These are phyloP conservation scores for Lagenidium giganteum DNA, from an alignment of 352 stramenopile genomes.

Conservation along the genomic window DNA sequence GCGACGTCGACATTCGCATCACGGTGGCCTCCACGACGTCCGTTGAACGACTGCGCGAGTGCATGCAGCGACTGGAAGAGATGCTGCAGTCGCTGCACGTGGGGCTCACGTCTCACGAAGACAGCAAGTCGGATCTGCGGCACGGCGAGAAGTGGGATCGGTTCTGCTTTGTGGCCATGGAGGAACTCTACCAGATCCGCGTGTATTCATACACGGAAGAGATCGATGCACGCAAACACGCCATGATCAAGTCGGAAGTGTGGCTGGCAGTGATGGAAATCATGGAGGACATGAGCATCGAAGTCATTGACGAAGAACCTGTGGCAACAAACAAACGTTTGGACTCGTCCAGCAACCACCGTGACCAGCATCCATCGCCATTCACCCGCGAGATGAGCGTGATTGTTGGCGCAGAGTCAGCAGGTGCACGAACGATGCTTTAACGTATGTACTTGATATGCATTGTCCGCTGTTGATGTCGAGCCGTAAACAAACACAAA, in stretches of 20 bases:
- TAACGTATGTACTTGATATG: constrained; percentile 12
- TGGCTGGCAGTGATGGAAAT: constrained; percentile 87
- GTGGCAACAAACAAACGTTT: constrained; percentile 4
- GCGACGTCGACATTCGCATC: constrained; percentile 73
- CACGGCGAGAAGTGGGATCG: constrained; percentile 79
- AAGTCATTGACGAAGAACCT: constrained; percentile 36
- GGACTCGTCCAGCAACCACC: constrained; percentile 14
- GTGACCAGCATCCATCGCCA: constrained; percentile 10
- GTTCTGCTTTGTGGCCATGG: constrained; percentile 86
- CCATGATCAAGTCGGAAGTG: constrained; percentile 86
- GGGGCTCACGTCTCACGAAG: constrained; percentile 81
- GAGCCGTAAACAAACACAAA: too few species aligned
- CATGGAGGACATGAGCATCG: constrained; percentile 75
- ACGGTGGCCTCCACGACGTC: constrained; percentile 48
- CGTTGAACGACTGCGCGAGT: constrained; percentile 54
- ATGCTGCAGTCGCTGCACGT: constrained; percentile 86
- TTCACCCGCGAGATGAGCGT: constrained; percentile 57
- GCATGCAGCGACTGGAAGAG: constrained; percentile 49
- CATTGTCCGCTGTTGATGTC: too few species aligned
- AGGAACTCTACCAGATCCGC: constrained; percentile 74
- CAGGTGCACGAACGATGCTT: constrained; percentile 35
- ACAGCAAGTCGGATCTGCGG: constrained; percentile 73
- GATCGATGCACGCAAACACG: constrained; percentile 80
- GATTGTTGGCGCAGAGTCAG: constrained; percentile 33
- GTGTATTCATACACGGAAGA: constrained; percentile 88